phyloP scores from a whole-genome alignment of 2,329 filamentous ascomycete genomes.

The Fusarium sp. region DNA sequence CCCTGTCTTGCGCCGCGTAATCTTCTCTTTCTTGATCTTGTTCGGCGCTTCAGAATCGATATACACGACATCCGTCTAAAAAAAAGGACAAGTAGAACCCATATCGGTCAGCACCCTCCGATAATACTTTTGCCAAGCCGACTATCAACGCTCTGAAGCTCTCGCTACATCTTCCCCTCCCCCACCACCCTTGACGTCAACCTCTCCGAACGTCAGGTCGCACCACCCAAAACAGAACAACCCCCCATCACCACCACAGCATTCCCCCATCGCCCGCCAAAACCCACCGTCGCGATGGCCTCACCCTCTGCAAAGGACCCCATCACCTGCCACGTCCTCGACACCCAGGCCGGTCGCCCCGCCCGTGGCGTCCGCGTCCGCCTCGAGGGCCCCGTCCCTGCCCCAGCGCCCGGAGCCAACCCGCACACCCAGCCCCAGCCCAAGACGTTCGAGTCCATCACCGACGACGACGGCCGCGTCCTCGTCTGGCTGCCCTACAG shows the following conservation, averaged over 20 bases:
- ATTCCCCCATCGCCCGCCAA: conserved; percentile 7
- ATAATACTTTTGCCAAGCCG: neutral
- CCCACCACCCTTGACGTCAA: conserved; percentile 24
- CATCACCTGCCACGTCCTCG: conserved; percentile 90
- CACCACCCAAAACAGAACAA: conserved; percentile 1
- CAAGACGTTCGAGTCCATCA: conserved; percentile 72
- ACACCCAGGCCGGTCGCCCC: conserved; percentile 80
- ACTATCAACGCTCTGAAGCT: neutral
- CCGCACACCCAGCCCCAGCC: conserved; percentile 44
- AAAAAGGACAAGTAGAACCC: neutral
- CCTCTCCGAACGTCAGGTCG: conserved; percentile 12
- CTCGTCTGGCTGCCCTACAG: conserved; percentile 74
- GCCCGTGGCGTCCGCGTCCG: conserved; percentile 75
- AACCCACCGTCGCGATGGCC: conserved; percentile 29
- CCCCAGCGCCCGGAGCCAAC: conserved; percentile 44
- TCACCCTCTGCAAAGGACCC: conserved; percentile 61
- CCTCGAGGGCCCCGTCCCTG: conserved; percentile 61
- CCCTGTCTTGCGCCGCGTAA: neutral
- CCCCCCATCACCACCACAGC: neutral
- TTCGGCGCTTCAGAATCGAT: neutral
- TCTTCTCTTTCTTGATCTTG: neutral
- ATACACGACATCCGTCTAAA: neutral
- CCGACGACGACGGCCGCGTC: conserved; percentile 82
- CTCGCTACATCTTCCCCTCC: conserved; percentile 9
- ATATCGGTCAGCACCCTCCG: neutral